Evolutionary conservation across 2,329 filamentous ascomycete genomes (phyloP).

Genomic region (Leptographium galeiforme): DNA sequence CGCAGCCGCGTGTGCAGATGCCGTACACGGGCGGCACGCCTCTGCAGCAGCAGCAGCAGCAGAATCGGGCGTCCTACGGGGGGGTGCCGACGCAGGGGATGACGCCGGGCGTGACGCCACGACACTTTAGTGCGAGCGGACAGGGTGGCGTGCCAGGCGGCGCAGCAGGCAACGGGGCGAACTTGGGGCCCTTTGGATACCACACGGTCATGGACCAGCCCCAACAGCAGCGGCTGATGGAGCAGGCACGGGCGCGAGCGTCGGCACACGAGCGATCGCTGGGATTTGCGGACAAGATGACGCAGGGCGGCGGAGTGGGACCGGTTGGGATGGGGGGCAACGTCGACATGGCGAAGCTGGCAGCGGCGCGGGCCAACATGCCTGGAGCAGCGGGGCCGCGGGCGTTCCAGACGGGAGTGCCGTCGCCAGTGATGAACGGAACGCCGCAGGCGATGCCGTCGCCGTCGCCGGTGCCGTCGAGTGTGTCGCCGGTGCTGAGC

Average conservation of each 20-base stretch:
- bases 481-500: conserved; percentile 10
- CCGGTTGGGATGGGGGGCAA: conserved; percentile 20
- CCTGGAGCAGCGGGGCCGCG: conserved; percentile 18
- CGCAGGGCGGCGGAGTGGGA: conserved; percentile 14
- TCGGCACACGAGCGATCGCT: conserved; percentile 28
- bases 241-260: conserved; percentile 33
- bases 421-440: neutral
- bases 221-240: conserved; percentile 35
- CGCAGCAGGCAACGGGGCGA: conserved; percentile 15
- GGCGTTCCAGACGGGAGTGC: conserved; percentile 18
- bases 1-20: neutral
- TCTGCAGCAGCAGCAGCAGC: conserved; percentile 18
- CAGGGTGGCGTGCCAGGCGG: conserved; percentile 14
- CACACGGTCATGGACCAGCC: conserved; percentile 35
- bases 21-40: neutral
- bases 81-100: conserved; percentile 13
- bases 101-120: conserved; percentile 13
- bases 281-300: conserved; percentile 25
- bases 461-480: conserved; percentile 10
- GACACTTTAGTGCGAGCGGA: conserved; percentile 17
- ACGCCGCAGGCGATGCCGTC: conserved; percentile 19
- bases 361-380: conserved; percentile 23
- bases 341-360: conserved; percentile 21
- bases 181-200: conserved; percentile 28
- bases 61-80: conserved; percentile 14